Evolutionary conservation across 352 stramenopile genomes (phyloP).

Genomic region (Pythium phragmiticola): DNA sequence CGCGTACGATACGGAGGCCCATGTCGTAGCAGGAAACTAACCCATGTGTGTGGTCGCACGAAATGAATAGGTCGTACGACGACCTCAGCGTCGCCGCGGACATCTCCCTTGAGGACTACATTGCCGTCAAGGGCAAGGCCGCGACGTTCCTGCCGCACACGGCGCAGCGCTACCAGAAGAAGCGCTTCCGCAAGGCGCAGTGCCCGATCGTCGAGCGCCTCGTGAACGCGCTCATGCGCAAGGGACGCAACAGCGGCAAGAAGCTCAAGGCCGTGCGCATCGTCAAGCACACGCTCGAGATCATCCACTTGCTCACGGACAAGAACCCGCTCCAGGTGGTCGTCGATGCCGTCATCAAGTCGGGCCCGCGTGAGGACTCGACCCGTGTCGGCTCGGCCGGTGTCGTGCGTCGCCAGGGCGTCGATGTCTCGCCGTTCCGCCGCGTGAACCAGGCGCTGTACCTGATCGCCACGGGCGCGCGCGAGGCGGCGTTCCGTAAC

Average conservation of each 20-base stretch:
- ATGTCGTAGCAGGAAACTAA: background rate
- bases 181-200: slow-evolving; percentile 99
- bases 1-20: background rate
- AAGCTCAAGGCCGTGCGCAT: slow-evolving; percentile 99
- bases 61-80: slow-evolving; percentile 92
- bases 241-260: slow-evolving; percentile 99
- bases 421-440: slow-evolving; percentile 99
- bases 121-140: slow-evolving; percentile 98
- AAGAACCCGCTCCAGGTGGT: slow-evolving; percentile 99
- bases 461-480: slow-evolving; percentile 96
- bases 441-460: slow-evolving; percentile 99
- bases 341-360: slow-evolving; percentile 91
- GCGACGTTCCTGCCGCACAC: slow-evolving; percentile 99
- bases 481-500: slow-evolving; percentile 99
- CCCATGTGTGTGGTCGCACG: background rate
- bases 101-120: slow-evolving; percentile 99
- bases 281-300: slow-evolving; percentile 98
- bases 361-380: slow-evolving; percentile 98
- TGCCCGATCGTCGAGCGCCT: slow-evolving; percentile 99
- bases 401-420: slow-evolving; percentile 99
- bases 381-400: slow-evolving; percentile 98
- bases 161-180: slow-evolving; percentile 99
- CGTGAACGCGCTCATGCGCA: slow-evolving; percentile 97
- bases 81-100: slow-evolving; percentile 97
- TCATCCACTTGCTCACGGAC: slow-evolving; percentile 99